Conservation (phyloP, 805 yeast species). For the Komagataella populi region DNA sequence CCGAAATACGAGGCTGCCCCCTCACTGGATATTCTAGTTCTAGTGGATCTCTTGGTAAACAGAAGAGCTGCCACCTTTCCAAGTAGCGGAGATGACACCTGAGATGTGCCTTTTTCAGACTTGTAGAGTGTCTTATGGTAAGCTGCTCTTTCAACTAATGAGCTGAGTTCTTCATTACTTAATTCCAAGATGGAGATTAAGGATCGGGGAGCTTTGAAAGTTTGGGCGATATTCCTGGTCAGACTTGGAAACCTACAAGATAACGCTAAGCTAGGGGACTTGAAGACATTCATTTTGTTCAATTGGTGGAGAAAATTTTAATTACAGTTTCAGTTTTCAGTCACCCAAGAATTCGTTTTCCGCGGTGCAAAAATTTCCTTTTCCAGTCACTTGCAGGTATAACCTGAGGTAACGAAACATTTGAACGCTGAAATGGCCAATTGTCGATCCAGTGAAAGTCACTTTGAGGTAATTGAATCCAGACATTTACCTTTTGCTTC, state of each 20-base stretch:
- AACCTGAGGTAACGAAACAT: neutral
- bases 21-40: conserved; percentile 89
- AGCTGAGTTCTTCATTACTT: conserved; percentile 52
- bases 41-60: conserved; percentile 85
- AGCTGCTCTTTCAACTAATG: conserved; percentile 63
- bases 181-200: conserved; percentile 74
- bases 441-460: neutral
- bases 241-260: neutral
- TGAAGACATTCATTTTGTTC: neutral
- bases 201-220: conserved; percentile 36
- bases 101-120: conserved; percentile 27
- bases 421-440: neutral
- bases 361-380: neutral
- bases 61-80: conserved; percentile 79
- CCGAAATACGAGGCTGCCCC: conserved; percentile 92
- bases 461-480: too few species aligned
- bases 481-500: too few species aligned
- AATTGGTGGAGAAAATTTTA: neutral
- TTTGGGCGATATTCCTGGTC: neutral
- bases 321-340: too few species aligned
- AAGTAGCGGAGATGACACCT: conserved; percentile 34
- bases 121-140: conserved; percentile 51
- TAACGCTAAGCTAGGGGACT: neutral
- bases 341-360: neutral
- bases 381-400: neutral